Conservation (phyloP, 129 eudicot genomes). For the Scalesia atractyloides region DNA sequence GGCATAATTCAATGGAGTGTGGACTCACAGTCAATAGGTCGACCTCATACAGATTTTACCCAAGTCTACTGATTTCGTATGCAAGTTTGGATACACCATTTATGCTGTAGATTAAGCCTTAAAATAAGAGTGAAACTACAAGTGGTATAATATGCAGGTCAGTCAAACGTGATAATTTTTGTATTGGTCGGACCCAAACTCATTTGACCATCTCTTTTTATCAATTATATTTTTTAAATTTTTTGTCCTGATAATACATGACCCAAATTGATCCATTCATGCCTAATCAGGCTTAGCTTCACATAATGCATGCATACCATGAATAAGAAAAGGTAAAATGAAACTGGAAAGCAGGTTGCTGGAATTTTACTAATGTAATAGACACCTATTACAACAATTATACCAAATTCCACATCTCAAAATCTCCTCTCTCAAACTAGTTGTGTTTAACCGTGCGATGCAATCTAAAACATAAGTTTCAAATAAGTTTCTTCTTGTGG, state of each 20-base stretch:
- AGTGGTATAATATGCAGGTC: no score
- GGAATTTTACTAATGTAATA: slow-evolving; percentile 22
- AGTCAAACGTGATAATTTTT: no score
- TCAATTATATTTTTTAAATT: background rate
- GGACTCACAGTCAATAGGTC: no score
- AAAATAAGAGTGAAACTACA: no score
- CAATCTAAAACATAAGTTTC: slow-evolving; percentile 11
- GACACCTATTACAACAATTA: slow-evolving; percentile 22
- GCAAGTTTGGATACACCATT: no score
- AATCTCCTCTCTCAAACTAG: slow-evolving; percentile 24
- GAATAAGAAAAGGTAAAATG: slow-evolving; percentile 8
- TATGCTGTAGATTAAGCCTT: no score
- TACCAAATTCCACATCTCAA: slow-evolving; percentile 29
- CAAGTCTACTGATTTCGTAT: no score
- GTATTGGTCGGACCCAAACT: no score
- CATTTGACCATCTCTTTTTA: background rate
- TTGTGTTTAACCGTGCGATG: background rate
- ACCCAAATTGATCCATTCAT: background rate
- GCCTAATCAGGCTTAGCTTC: background rate
- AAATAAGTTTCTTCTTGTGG: slow-evolving; percentile 83
- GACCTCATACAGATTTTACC: no score
- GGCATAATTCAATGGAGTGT: no score
- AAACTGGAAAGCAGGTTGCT: slow-evolving; percentile 20
- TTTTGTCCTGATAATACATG: background rate
- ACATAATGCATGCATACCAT: slow-evolving; percentile 1